Base-by-base conservation (phyloP, 2,329 filamentous ascomycete species). In the Ceratocystis eucalypticola region DNA sequence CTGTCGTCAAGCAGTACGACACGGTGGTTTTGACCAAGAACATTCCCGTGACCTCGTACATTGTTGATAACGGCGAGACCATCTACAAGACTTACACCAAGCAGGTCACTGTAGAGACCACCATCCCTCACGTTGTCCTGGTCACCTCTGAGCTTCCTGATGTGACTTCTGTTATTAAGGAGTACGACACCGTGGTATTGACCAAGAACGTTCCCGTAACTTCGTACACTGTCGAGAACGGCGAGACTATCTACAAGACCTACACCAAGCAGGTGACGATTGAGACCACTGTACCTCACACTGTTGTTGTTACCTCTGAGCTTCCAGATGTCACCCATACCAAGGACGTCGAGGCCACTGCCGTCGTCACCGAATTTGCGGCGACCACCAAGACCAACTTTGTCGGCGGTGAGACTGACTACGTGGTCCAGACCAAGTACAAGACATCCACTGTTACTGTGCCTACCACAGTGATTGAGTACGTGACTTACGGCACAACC, bases 41-140 rank as follows among this genome's bases (percentile, higher is more conserved):
- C 15, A 17, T 68, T 1, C 45, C 66, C 2, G 64, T 62, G 1
- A 62, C 64, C 5, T 17, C 17, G 10, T 59, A 44, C n/a, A 61
- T 44, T 8, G 61, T 67, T 8, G 61, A 45, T 8, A 64, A 67
- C 25, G 65, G 61, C 8, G 50, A 66, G 62, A 67, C 66, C 8
- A 44, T 67, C 33, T 61, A 55, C 44, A 65, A 57, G 57, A 67
- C 66, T 17, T 65, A 33, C 17, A 62, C 53, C 10, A 22, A 63
- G 7, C 48, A 59, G 17, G 17, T 64, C 1, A 67, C 61, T 41
- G 30, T 37, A 4, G 65, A 53, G n/a, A 12, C 46, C 1, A 61
- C 62, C 15, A 15, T 64, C 25, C 50, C 66, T 5, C 61, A 64
- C 41, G 61, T 44, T 8, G 44, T 48, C 6, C 2, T 67, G 10